phyloP scores from a whole-genome alignment of 1,284 basidiomycete species.

The Ceratobasidium sp. region DNA sequence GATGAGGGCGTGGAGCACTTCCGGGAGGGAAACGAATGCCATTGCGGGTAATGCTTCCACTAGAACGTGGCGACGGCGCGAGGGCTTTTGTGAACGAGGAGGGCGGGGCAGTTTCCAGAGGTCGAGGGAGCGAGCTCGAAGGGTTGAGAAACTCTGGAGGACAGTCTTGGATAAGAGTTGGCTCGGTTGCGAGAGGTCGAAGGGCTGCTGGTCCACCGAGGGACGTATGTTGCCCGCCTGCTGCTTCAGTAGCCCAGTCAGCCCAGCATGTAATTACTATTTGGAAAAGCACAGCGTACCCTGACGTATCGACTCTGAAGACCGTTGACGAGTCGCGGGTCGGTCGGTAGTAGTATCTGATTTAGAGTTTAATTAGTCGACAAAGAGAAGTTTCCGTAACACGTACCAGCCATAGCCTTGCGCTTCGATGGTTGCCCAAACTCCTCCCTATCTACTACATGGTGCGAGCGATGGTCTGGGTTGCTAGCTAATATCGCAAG shows the following conservation, averaged over 20 bases:
- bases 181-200: not conserved
- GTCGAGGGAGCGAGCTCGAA: constrained; percentile 12
- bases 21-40: constrained; percentile 16
- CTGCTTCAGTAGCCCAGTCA: not conserved
- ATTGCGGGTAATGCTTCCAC: not conserved
- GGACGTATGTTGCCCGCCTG: not conserved
- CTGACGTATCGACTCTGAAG: not conserved
- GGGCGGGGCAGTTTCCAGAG: not conserved
- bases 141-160: constrained; percentile 1
- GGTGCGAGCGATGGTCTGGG: not conserved
- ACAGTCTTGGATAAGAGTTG: constrained; percentile 17
- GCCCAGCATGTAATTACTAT: not conserved
- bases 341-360: not conserved
- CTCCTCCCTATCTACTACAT: not conserved
- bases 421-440: constrained; percentile 1
- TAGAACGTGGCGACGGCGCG: not conserved
- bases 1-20: constrained; percentile 8
- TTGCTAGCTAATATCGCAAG: not conserved
- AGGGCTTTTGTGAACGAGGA: not conserved
- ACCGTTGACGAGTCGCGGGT: not conserved
- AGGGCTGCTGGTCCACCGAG: not conserved
- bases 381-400: not conserved
- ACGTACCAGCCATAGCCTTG: constrained; percentile 5
- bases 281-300: not conserved
- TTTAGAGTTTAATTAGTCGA: not conserved